phyloP scores from a whole-genome alignment of 2,329 filamentous ascomycete genomes.

The Sporothrix variecibatus region DNA sequence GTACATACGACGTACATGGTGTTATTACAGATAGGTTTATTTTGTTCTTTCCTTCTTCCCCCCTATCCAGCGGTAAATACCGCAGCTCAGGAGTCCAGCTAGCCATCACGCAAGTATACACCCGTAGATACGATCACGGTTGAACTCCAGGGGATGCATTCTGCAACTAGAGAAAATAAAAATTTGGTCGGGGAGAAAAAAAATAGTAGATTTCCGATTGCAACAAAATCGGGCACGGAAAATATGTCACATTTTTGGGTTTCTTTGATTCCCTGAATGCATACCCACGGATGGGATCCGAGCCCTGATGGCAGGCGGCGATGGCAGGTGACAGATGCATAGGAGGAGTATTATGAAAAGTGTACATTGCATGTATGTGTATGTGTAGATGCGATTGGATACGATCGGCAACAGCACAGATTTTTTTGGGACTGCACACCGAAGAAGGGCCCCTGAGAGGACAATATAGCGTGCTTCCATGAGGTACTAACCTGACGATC shows the following conservation, averaged over 20 bases:
- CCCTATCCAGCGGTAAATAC: too few species aligned
- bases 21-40: too few species aligned
- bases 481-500: not conserved
- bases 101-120: not conserved
- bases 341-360: not conserved
- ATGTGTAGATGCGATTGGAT: too few species aligned
- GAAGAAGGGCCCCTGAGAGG: not conserved
- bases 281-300: not conserved
- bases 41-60: too few species aligned
- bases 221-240: not conserved
- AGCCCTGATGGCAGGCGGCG: not conserved
- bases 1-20: not conserved
- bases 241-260: not conserved
- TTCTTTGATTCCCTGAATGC: not conserved
- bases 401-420: not conserved
- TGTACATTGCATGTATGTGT: not conserved
- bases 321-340: not conserved
- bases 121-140: not conserved
- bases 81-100: too few species aligned
- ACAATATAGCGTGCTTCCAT: not conserved
- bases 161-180: not conserved
- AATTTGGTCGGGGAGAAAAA: not conserved
- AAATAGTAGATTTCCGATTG: not conserved
- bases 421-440: not conserved
- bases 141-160: not conserved